Evolutionary conservation across 2,329 filamentous ascomycete species (phyloP).

Genomic region (Aureobasidium sp.): DNA sequence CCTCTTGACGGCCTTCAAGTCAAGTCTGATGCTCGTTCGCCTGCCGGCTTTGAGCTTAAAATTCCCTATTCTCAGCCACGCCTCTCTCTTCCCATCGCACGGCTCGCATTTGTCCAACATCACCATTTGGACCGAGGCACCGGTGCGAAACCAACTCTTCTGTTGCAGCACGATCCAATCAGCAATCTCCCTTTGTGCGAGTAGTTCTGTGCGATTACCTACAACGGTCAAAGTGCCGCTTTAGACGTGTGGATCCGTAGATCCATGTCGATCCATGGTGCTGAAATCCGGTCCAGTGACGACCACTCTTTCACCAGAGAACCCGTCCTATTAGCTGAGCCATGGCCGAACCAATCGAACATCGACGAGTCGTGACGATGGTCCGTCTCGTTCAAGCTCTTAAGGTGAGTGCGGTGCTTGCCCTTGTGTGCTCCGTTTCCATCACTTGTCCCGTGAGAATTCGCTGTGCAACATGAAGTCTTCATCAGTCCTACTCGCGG

Average conservation of each 20-base stretch:
- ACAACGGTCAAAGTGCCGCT: background rate
- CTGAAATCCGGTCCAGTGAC: background rate
- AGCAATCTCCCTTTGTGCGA: background rate
- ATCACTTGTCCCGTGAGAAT: background rate
- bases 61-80: background rate
- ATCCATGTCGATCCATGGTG: conserved; percentile 4
- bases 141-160: background rate
- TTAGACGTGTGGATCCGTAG: conserved; percentile 3
- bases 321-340: background rate
- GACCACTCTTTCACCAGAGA: background rate
- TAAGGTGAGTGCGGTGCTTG: background rate
- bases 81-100: background rate
- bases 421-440: background rate
- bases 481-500: background rate
- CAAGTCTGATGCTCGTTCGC: background rate
- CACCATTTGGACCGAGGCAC: background rate
- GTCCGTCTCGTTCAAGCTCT: background rate
- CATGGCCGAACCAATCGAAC: background rate
- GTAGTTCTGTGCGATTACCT: background rate
- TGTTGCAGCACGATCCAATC: background rate
- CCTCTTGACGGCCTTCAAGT: background rate
- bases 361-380: background rate
- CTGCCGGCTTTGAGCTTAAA: background rate
- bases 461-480: background rate
- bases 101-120: background rate